phyloP scores from a whole-genome alignment of 208 protist species.

The Trypanosoma boissoni region DNA sequence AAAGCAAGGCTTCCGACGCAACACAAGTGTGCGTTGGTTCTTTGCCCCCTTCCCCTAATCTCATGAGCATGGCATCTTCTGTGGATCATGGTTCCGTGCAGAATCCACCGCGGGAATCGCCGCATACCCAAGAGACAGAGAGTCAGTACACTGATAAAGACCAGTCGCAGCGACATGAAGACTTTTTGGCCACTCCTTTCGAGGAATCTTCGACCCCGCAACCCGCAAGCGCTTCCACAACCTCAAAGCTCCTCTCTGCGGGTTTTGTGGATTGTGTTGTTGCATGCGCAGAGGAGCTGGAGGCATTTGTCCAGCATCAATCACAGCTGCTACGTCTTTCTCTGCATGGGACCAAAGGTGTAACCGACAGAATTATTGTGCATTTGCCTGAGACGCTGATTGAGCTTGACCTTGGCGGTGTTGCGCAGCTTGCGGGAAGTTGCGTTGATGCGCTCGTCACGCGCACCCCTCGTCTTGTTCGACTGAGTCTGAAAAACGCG shows the following conservation, averaged over 20 bases:
- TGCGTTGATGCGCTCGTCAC: slow-evolving; percentile 14
- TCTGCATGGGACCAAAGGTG: slow-evolving; percentile 25
- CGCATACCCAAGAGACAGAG: no score
- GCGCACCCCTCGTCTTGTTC: slow-evolving; percentile 16
- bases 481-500: slow-evolving; percentile 30
- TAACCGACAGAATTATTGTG: slow-evolving; percentile 17
- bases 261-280: slow-evolving; percentile 28
- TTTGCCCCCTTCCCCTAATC: background rate
- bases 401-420: slow-evolving; percentile 29
- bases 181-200: no score
- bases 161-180: no score
- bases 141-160: no score
- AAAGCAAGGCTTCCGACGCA: background rate
- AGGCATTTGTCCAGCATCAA: slow-evolving; percentile 23
- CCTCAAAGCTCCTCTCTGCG: slow-evolving; percentile 17
- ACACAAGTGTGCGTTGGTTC: no score
- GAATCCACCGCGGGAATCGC: no score
- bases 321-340: slow-evolving; percentile 20
- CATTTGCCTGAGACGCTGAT: slow-evolving; percentile 15
- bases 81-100: no score
- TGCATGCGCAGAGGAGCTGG: slow-evolving; percentile 15
- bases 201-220: no score
- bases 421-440: slow-evolving; percentile 20
- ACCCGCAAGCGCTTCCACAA: no score
- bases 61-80: background rate